Evolutionary conservation across 139 green algal genomes (phyloP), one percentile per base, ranked within the genome.

Genomic region (Chloropicon primus): DNA sequence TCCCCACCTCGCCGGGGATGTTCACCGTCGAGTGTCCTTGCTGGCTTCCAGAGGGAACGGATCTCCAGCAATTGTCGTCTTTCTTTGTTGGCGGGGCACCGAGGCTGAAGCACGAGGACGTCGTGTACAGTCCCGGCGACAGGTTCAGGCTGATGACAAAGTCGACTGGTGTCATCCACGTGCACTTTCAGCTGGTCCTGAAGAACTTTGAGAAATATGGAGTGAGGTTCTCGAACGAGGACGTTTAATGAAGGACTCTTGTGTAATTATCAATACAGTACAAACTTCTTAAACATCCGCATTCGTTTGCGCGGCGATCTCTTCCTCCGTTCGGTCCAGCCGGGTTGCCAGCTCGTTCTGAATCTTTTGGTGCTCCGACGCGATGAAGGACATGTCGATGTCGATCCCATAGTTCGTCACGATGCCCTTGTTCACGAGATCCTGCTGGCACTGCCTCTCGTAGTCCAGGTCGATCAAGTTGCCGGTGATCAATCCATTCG

Each of bases 51-150:
- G 86, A 95, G 86, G 89, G 87, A 21, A 86, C 84, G 1, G 26
- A 74, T 2, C 74, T 78, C 1, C 85, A 93, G 82, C 84, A 86
- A 21, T 76, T 92, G 0, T 53, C 84, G 0, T 77, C 82, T 0
- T 93, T 90, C 82, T 91, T 92, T 73, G 71, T 92, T 17, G 90
- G 88, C 26, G 87, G 88, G 27, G 83, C 79, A 1, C 88, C 88
- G 28, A 81, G 87, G 26, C 81, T 94, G 22, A 88, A 89, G 75
- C 53, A 84, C 26, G 88, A 94, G 77, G 86, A 92, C 72, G 83
- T 92, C 0, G 80, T 91, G 5, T 80, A 90, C 82, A 89, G 77
- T 1, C 83, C 87, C 17, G 89, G 85, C 0, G 90, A 94, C 85
- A 71, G 90, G 10, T 94, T 91, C 80, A 80, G 90, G 27, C 79